Base-by-base conservation (phyloP, 805 yeast species). In the Yarrowia divulgata region DNA sequence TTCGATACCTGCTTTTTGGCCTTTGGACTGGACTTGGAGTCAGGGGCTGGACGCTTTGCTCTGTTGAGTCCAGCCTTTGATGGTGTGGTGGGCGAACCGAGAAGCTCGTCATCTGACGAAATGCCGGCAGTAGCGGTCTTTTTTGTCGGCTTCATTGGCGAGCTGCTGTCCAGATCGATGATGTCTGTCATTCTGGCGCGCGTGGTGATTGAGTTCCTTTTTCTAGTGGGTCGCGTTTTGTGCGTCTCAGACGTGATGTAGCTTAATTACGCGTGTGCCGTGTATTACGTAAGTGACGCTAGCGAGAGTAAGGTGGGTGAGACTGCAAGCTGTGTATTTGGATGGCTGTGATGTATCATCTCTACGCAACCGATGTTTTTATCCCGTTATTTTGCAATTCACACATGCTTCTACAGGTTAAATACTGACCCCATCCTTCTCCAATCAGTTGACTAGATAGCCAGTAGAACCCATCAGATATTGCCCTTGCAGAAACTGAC, bases 31-130 rank as follows among this genome's bases (percentile, higher is more conserved):
- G 37, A 14, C 19, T 32, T 32, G 29, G 52, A 12, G n/a, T 34
- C 66, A 45, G 52, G 66, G 19, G 40, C 66, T 32, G 42, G 40
- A 8, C 52, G 40, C 34, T 60, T 60, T 7, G 45, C 35, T 43
- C 64, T 46, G n/a, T 18, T 43, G 10, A 58, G 50, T 29, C 18
- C 18, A 10, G n/a, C 35, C 35, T 23, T 23, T 23, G 62, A 14
- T 23, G 35, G 9, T 4, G 42, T 18, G 8, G 43, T 10, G 3
- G 35, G 19, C 3, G 46, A 14, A 35, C 29, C 42, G 39, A 29
- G 29, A 19, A 29, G 34, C 19, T 40, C 48, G 12, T 57, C 48
- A 18, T 40, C 48, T 1, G 60, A 54, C 29, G 29, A 13, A 9
- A 1, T 5, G 5, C 43, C 8, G 10, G 19, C n/a, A 16, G 5